Evolutionary conservation across 202 grass and related monocot species (phyloP), one percentile per base, ranked within the genome.

Genomic region (Dendrocalamus latiflorus): DNA sequence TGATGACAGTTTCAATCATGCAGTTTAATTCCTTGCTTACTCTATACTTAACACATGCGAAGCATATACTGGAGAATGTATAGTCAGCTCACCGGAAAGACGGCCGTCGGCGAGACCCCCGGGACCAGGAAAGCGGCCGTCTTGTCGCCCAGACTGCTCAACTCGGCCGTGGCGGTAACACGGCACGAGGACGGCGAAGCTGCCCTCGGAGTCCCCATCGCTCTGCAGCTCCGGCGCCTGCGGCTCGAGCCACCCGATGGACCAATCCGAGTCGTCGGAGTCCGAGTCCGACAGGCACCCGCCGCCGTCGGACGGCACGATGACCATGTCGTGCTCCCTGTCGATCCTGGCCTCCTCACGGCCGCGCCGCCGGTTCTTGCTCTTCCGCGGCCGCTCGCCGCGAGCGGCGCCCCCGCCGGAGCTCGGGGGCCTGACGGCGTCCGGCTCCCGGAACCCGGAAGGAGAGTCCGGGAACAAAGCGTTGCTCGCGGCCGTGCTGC

Each of bases 291-390:
- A 97, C 49, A 91, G 70, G 82, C 89, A 93, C 43, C 78, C 89
- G 33, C 94, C 94, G 71, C 94, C 89, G 79, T 97, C 94, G 26
- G 94, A 92, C 16, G 91, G 91, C 17, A 97, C 94, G 74, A 97
- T 87, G 61, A 97, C 91, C 79, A 97, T 83, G 56, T 97, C 91
- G 77, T 90, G 85, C 89, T 97, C 94, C 87, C 86, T 85, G 72
- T 94, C 94, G 16, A 97, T 80, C 22, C 61, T 72, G 54, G 75
- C 49, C 28, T 91, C 78, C 63, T 62, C 55, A 7, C 62, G 83
- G 68, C 83, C 86, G 41, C 87, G 86, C 55, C 86, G 87, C 18
- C 74, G 83, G 26, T 75, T 91, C 60, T 68, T 77, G 67, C 45
- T 47, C 79, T 76, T 84, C 84, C 88, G 78, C 38, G 87, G 43